Evolutionary conservation across 441 rosid genomes (phyloP).

Genomic region (Manihot esculenta): DNA sequence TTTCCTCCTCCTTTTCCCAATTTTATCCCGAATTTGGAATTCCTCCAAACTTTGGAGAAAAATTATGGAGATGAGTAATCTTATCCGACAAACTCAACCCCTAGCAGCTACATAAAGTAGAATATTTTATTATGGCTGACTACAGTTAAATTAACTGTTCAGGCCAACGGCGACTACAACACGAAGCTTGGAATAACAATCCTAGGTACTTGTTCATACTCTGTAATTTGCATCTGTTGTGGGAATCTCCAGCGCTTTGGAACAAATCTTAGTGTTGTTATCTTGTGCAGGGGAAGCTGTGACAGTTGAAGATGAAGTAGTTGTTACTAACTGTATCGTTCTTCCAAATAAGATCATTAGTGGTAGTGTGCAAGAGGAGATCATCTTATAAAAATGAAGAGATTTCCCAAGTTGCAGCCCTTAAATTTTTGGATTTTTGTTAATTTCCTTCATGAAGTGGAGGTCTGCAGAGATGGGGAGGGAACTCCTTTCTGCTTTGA

Average conservation of each 20-base stretch:
- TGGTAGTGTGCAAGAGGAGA: constrained; percentile 62
- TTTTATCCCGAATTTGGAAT: not conserved
- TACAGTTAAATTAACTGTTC: constrained; percentile 19
- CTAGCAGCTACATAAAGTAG: not conserved
- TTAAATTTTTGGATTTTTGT: not conserved
- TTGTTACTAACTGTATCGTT: constrained; percentile 67
- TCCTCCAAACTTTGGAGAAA: not conserved
- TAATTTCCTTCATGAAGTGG: not conserved
- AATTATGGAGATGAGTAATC: not conserved
- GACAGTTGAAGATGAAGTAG: constrained; percentile 71
- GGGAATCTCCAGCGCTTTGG: not conserved
- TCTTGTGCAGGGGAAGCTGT: constrained; percentile 62
- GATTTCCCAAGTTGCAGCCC: not conserved
- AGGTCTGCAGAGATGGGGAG: not conserved
- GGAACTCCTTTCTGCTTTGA: not conserved
- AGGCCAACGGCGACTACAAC: constrained; percentile 71
- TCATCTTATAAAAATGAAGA: constrained; percentile 44
- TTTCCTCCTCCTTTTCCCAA: not conserved
- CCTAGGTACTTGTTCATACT: constrained; percentile 44
- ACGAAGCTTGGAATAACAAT: constrained; percentile 72
- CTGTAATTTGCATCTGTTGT: not conserved
- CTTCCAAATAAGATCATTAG: constrained; percentile 67
- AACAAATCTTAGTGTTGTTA: not conserved
- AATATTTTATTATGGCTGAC: not conserved
- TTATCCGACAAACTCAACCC: not conserved